Evolutionary conservation across 169 alveolate genomes (phyloP).

Genomic region (Cryptosporidium tyzzeri): DNA sequence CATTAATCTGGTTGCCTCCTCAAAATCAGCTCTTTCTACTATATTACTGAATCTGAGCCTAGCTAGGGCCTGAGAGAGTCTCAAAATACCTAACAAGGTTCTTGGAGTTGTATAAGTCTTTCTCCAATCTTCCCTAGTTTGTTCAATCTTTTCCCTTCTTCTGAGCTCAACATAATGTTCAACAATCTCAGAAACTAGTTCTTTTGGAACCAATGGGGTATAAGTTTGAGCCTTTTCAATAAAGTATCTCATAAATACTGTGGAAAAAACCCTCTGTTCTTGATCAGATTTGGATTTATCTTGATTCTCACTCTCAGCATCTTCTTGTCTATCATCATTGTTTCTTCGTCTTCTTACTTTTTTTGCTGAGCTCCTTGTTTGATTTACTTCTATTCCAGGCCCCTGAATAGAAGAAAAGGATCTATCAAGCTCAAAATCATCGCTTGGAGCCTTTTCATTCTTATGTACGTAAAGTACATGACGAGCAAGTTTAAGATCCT

Average conservation of each 20-base stretch:
- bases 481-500: conserved; percentile 91
- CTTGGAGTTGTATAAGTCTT: conserved; percentile 96
- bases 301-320: conserved; percentile 4
- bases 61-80: conserved; percentile 95
- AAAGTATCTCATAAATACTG: conserved; percentile 89
- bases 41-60: conserved; percentile 91
- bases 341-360: conserved; percentile 17
- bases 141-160: conserved; percentile 84
- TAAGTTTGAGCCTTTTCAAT: conserved; percentile 90
- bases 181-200: conserved; percentile 86
- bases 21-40: conserved; percentile 93
- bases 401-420: neutral
- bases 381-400: neutral
- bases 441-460: conserved; percentile 79
- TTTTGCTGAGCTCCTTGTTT: neutral
- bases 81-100: conserved; percentile 93
- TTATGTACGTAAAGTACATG: conserved; percentile 93
- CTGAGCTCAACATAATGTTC: conserved; percentile 86
- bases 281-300: neutral
- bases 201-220: conserved; percentile 86
- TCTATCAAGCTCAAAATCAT: neutral
- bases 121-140: conserved; percentile 84
- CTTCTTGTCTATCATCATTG: neutral
- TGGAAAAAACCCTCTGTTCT: conserved; percentile 62
- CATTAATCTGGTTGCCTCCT: conserved; percentile 95